These are phyloP conservation scores for Aspergillus aculeatus DNA, from an alignment of 2,329 filamentous ascomycete species.

Conservation along the genomic window DNA sequence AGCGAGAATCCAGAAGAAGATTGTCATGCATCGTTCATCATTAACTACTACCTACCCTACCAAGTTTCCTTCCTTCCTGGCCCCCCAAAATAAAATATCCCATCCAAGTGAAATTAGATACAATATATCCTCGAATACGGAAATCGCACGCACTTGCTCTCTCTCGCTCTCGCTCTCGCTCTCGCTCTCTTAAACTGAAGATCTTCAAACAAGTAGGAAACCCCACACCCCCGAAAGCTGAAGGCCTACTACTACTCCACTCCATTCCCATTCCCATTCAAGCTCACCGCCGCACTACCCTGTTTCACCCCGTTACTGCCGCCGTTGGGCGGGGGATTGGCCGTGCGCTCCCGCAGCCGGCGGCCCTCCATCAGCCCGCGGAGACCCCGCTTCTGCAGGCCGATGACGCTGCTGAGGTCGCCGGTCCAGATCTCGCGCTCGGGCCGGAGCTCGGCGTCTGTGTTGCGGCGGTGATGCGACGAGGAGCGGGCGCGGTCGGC, in stretches of 20 bases:
- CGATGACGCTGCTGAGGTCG: conserved; percentile 81
- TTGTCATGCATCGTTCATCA: not conserved
- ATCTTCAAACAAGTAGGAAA: not conserved
- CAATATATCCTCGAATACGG: not conserved
- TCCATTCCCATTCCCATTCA: not conserved
- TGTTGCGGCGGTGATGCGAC: conserved; percentile 42
- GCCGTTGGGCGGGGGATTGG: conserved; percentile 22
- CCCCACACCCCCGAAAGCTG: too few relatives aligned
- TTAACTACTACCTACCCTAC: not conserved
- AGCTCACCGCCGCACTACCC: not conserved
- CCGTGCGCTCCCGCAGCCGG: conserved; percentile 72
- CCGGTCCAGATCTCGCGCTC: conserved; percentile 70
- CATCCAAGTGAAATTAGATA: not conserved
- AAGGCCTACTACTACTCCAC: not conserved
- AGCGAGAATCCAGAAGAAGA: too few relatives aligned
- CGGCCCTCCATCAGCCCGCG: conserved; percentile 93
- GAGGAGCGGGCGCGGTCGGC: conserved; percentile 36
- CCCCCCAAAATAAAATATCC: not conserved
- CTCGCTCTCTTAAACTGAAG: not conserved
- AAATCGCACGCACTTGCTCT: too few relatives aligned
- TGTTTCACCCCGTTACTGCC: not conserved
- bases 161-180: too few relatives aligned
- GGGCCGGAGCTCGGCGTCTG: conserved; percentile 29
- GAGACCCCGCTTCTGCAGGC: conserved; percentile 88
- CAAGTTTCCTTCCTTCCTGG: not conserved